phyloP scores from a whole-genome alignment of 2,329 filamentous ascomycete genomes.

The Diaporthe ilicicola region DNA sequence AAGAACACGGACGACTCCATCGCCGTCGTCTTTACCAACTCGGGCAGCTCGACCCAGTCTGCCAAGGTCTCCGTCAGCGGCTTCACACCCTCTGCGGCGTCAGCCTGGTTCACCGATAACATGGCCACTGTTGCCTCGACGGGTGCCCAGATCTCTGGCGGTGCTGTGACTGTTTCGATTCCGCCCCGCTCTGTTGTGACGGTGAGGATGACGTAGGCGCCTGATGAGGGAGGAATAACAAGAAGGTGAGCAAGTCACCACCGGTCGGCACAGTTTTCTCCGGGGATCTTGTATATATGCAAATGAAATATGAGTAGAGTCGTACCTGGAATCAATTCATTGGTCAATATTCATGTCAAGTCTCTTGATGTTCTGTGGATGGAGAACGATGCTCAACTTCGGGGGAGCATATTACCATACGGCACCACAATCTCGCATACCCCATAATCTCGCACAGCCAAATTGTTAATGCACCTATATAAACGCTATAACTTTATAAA shows the following conservation, averaged over 20 bases:
- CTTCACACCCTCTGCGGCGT: slow-evolving; percentile 39
- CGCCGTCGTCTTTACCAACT: slow-evolving; percentile 43
- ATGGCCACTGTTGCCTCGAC: slow-evolving; percentile 37
- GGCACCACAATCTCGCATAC: no score
- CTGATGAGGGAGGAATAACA: neutral
- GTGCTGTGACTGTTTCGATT: slow-evolving; percentile 37
- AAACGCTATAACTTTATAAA: no score
- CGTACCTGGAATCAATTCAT: no score
- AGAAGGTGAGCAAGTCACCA: neutral
- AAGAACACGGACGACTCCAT: slow-evolving; percentile 45
- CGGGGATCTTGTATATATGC: neutral
- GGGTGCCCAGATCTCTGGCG: slow-evolving; percentile 31
- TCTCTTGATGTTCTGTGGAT: no score
- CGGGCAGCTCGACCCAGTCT: slow-evolving; percentile 39
- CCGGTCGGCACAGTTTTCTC: no score
- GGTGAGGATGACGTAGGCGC: slow-evolving; percentile 34
- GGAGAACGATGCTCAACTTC: no score
- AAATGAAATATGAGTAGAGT: neutral
- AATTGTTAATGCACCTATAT: no score
- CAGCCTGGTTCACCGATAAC: slow-evolving; percentile 49
- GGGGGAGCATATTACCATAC: no score
- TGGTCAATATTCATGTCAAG: no score
- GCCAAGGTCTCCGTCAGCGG: slow-evolving; percentile 42
- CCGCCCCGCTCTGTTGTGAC: slow-evolving; percentile 38
- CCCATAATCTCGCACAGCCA: no score